Base-by-base conservation (phyloP, 805 yeast genomes). In the Metschnikowia proteae region DNA sequence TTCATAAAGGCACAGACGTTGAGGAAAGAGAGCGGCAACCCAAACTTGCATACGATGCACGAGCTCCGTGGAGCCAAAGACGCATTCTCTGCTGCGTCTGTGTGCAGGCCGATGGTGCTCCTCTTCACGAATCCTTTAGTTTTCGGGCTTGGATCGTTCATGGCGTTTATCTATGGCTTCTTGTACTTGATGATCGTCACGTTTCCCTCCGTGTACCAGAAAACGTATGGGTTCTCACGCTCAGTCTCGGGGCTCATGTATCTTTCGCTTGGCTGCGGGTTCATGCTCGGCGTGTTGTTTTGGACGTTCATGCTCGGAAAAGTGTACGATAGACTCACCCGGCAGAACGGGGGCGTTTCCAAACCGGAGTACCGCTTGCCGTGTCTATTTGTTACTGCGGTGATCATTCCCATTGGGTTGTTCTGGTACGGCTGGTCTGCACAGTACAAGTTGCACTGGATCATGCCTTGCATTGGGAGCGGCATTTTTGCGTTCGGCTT, bases 371-470 rank as follows among this genome's bases (percentile, higher is more conserved):
- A 52, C 50, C 58, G 73, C 38, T 56, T 71, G 28, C 74, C 74
- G 1, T 67, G 73, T 48, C 58, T 70, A 10, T 56, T 69, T n/a
- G 56, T 59, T 35, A 56, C 67, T 5, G 66, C 70, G 2, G 33
- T 63, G n/a, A 61, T 68, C 10, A 60, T 68, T 31, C 73, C 75
- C 0, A 49, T 63, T 9, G 74, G 74, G 7, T 58, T 71, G 41
- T 57, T 69, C n/a, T 62, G 70, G 64, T 70, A 65, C 51, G 75
- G 75, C 13, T 70, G 75, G 74, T 65, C 71, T 8, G 73, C 65
- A 8, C 59, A 70, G 45, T 57, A 57, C 34, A 57, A 66, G 49
- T 51, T 68, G 11, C 73, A 62, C 47, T 70, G 75, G 75, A 65
- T 69, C 23, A 63, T 68, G 62, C 72, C 75, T 3, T 60, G 64